These are phyloP conservation scores for Starmerella sirachaensis DNA, from an alignment of 805 yeast genomes.

Conservation along the genomic window DNA sequence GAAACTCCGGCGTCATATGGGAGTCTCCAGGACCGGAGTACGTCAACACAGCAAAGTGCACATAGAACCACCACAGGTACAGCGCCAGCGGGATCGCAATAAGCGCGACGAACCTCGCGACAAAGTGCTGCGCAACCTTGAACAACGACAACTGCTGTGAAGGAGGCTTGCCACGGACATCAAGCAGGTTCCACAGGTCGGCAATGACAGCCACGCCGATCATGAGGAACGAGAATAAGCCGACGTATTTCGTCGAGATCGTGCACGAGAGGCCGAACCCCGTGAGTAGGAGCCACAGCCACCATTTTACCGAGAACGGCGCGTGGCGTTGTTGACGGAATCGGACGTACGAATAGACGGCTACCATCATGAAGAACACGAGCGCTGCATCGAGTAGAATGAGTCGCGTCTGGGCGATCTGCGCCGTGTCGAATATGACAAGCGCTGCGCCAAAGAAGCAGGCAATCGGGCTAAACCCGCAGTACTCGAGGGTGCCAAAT, in stretches of 20 bases:
- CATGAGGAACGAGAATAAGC: slow-evolving; percentile 73
- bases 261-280: slow-evolving; percentile 85
- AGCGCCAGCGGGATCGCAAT: slow-evolving; percentile 61
- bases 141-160: slow-evolving; percentile 24
- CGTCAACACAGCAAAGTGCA: slow-evolving; percentile 65
- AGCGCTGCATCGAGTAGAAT: slow-evolving; percentile 87
- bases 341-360: slow-evolving; percentile 59
- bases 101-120: slow-evolving; percentile 48
- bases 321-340: slow-evolving; percentile 48
- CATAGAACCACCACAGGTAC: slow-evolving; percentile 60
- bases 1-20: slow-evolving; percentile 78
- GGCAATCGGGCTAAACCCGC: slow-evolving; percentile 59
- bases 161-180: slow-evolving; percentile 65
- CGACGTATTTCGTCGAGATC: slow-evolving; percentile 93
- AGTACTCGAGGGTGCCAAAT: slow-evolving; percentile 63
- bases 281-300: slow-evolving; percentile 79
- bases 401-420: slow-evolving; percentile 75
- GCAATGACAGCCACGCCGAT: slow-evolving; percentile 83
- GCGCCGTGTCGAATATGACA: slow-evolving; percentile 59
- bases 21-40: slow-evolving; percentile 90
- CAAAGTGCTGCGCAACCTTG: slow-evolving; percentile 47
- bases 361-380: slow-evolving; percentile 75
- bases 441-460: slow-evolving; percentile 69
- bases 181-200: slow-evolving; percentile 42
- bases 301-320: slow-evolving; percentile 78